Evolutionary conservation across 345 rosid genomes (phyloP), one percentile per base, ranked within the genome.

Genomic region (Populus ilicifolia): DNA sequence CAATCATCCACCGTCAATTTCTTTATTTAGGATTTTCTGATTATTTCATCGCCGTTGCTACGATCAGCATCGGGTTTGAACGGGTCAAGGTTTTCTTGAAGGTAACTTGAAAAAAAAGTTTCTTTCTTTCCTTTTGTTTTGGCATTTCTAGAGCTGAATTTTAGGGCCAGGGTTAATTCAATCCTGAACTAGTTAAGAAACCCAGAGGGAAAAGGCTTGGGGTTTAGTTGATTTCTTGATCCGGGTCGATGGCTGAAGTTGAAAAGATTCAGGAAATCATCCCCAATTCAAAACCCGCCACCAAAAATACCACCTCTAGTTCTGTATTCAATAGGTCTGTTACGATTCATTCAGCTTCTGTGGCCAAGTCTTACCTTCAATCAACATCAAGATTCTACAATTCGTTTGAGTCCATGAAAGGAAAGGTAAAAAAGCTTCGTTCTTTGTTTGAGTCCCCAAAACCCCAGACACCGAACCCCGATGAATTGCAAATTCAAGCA

Each of bases 361-460:
- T 41, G 48, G 71, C 83, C 20, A 91, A 85, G 76, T 44, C 87
- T 0, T 79, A 65, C 61, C 68, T 12, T 75, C 52, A 88, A 80
- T 73, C 89, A 84, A 14, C 86, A 84, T 67, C 82, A 54, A 88
- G 82, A 80, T 82, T 87, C 48, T 90, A 85, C 88, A 89, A 73
- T 80, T 85, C 92, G 6, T 75, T 88, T 16, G 91, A 88, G 70
- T 83, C 90, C 48, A 80, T 89, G 76, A 92, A 86, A 85, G 97
- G 97, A 5, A 92, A 90, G 80, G 97, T 92, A 35, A 88, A 85
- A 69, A 83, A 85, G 84, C 94, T 92, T 25, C 79, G 97, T 75
- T 84, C 73, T 82, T 50, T 92, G 59, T 92, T 90, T 11, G 97
- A 92, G 65, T 71, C 84, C 2, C 70, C 88, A 0, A 89, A 82